A percentile compares a stretch with the other conserved stretches of the same genome.
Conservation (phyloP, 2,329 filamentous ascomycete species). For the Sporothrix humicola region DNA sequence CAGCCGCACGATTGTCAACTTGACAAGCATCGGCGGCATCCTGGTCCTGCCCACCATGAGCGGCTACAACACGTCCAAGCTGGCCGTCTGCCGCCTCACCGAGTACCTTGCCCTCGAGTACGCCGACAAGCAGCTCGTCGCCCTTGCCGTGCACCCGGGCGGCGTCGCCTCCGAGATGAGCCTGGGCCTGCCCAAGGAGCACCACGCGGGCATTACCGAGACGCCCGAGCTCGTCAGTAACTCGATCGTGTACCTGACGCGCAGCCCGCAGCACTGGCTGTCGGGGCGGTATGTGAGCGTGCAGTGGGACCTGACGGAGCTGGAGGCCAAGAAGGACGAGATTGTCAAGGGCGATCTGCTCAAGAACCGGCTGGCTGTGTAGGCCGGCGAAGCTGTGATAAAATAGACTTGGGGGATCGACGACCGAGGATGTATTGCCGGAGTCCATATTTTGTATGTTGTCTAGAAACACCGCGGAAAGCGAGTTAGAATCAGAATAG, state of each 20-base stretch:
- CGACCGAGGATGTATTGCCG: not conserved
- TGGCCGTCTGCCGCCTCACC: constrained; percentile 56
- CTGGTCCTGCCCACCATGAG: constrained; percentile 46
- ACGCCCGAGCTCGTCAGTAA: constrained; percentile 50
- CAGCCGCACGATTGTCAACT: constrained; percentile 51
- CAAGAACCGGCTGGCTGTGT: constrained; percentile 20
- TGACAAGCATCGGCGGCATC: constrained; percentile 53
- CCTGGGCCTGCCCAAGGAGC: not conserved
- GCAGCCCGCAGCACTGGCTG: constrained; percentile 52
- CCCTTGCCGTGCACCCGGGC: constrained; percentile 50
- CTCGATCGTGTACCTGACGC: constrained; percentile 52
- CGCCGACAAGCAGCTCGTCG: constrained; percentile 49
- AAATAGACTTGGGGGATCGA: not conserved
- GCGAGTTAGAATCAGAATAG: not conserved
- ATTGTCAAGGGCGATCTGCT: constrained; percentile 44
- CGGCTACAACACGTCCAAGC: constrained; percentile 56
- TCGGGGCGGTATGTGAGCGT: constrained; percentile 51
- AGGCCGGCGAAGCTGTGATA: not conserved
- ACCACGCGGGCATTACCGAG: constrained; percentile 43
- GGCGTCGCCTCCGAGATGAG: constrained; percentile 48
- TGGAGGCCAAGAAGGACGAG: constrained; percentile 50
- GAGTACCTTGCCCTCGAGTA: constrained; percentile 54
- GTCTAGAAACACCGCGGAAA: no score
- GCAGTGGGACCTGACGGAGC: constrained; percentile 56
- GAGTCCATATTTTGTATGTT: not conserved